These are phyloP conservation scores for Neurospora sp. DNA, from an alignment of 495 filamentous ascomycete genomes.

Conservation along the genomic window DNA sequence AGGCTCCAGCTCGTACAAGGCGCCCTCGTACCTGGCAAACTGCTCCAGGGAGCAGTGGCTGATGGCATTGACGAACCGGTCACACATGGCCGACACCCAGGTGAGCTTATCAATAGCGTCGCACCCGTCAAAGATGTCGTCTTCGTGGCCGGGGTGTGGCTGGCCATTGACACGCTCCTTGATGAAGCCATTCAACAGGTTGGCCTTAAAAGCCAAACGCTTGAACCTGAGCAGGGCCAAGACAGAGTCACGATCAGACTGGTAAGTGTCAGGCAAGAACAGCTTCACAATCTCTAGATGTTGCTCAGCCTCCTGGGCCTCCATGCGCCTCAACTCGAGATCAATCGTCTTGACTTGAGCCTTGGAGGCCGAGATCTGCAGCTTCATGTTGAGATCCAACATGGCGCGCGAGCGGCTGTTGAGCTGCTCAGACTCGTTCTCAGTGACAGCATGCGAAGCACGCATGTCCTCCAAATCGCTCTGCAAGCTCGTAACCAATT, in stretches of 20 bases:
- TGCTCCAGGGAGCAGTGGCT: constrained; percentile 63
- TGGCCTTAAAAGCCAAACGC: constrained; percentile 79
- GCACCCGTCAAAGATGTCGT: constrained; percentile 66
- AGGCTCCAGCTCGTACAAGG: constrained; percentile 82
- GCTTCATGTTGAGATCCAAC: constrained; percentile 91
- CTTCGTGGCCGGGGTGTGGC: constrained; percentile 46
- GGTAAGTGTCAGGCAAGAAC: constrained; percentile 83
- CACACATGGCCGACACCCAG: constrained; percentile 73
- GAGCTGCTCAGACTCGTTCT: constrained; percentile 82
- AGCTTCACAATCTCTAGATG: constrained; percentile 78
- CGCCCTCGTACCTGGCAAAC: constrained; percentile 64
- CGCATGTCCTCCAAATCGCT: constrained; percentile 83
- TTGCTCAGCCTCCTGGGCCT: constrained; percentile 80
- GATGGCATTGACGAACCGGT: constrained; percentile 72
- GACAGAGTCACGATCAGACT: constrained; percentile 69
- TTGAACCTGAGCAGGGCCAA: constrained; percentile 79
- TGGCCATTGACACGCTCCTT: constrained; percentile 59
- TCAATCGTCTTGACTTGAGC: constrained; percentile 90
- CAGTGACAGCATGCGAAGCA: constrained; percentile 81
- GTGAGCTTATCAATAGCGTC: constrained; percentile 76
- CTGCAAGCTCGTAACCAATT: constrained; percentile 78
- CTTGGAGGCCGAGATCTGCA: constrained; percentile 80
- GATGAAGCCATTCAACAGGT: constrained; percentile 66
- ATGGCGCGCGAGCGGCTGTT: constrained; percentile 77
- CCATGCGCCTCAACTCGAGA: constrained; percentile 74